A percentile compares a stretch with the other conserved stretches of the same genome.
These are phyloP conservation scores for Starmerella stigmatis DNA, from an alignment of 805 yeast genomes.

Conservation along the genomic window DNA sequence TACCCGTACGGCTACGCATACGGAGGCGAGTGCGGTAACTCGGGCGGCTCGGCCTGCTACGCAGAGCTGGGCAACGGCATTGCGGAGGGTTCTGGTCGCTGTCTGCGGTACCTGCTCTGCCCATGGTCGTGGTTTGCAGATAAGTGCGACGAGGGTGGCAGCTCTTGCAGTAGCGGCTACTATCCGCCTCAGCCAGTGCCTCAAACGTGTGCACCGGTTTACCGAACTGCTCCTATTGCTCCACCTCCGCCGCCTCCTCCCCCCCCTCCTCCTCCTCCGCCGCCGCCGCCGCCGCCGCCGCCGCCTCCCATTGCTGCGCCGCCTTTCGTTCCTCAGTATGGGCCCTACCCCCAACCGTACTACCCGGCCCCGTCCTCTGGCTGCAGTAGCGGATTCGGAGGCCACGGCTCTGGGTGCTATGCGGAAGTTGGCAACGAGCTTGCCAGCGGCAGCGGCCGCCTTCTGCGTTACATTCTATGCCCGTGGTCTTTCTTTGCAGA, in stretches of 20 bases:
- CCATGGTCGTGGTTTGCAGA: slow-evolving; percentile 12
- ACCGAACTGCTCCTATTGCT: too few relatives aligned
- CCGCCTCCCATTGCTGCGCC: too few relatives aligned
- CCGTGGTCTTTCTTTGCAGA: slow-evolving; percentile 14
- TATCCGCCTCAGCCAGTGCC: neutral
- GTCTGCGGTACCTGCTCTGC: slow-evolving; percentile 12
- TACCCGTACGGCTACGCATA: neutral
- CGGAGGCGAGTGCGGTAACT: neutral
- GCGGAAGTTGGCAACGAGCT: slow-evolving; percentile 7
- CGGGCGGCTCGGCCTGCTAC: slow-evolving; percentile 9
- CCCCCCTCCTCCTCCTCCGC: too few relatives aligned
- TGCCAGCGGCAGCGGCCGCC: slow-evolving; percentile 9
- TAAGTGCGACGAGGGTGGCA: neutral
- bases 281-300: too few relatives aligned
- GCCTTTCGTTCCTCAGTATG: too few relatives aligned
- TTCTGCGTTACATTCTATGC: slow-evolving; percentile 11
- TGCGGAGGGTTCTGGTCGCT: slow-evolving; percentile 6
- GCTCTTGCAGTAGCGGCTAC: neutral
- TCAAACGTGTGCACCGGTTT: too few relatives aligned
- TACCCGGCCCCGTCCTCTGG: too few relatives aligned
- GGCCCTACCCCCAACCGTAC: too few relatives aligned
- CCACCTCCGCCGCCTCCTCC: too few relatives aligned
- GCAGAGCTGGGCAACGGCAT: slow-evolving; percentile 4
- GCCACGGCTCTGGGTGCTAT: slow-evolving; percentile 4
- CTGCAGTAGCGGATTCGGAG: neutral